Conservation (phyloP, 257 asterid genomes). For the Verbascum thapsus region DNA sequence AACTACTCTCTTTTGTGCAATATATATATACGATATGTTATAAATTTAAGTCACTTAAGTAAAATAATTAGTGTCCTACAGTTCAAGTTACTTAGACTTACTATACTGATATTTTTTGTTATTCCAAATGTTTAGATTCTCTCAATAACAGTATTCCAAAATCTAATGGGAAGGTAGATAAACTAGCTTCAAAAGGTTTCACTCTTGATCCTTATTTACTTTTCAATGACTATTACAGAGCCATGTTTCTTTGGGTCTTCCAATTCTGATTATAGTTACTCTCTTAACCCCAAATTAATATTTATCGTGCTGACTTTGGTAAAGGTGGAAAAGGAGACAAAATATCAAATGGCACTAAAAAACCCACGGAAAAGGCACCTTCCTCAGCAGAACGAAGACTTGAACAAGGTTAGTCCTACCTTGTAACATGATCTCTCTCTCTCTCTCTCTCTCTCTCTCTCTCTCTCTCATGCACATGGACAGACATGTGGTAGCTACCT, state of each 20-base stretch:
- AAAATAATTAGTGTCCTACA: slow-evolving; percentile 2
- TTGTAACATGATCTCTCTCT: slow-evolving; percentile 9
- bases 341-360: slow-evolving; percentile 49
- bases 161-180: slow-evolving; percentile 49
- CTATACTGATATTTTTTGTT: slow-evolving; percentile 21
- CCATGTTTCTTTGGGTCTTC: slow-evolving; percentile 18
- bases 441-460: background rate
- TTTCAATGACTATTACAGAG: slow-evolving; percentile 24
- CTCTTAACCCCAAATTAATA: slow-evolving; percentile 20
- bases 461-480: background rate
- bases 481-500: background rate
- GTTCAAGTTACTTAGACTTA: slow-evolving; percentile 19
- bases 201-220: slow-evolving; percentile 11
- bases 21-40: slow-evolving; percentile 5
- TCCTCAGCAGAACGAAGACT: slow-evolving; percentile 50
- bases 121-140: slow-evolving; percentile 41
- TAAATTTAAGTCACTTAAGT: background rate
- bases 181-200: slow-evolving; percentile 47
- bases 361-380: slow-evolving; percentile 49
- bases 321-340: slow-evolving; percentile 70
- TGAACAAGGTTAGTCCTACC: slow-evolving; percentile 54
- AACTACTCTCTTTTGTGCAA: background rate
- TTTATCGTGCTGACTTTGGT: slow-evolving; percentile 37
- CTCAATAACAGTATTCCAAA: slow-evolving; percentile 35
- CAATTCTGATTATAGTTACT: slow-evolving; percentile 14